Base-by-base conservation (phyloP, 495 filamentous ascomycete genomes). In the Xylaria flabelliformis region DNA sequence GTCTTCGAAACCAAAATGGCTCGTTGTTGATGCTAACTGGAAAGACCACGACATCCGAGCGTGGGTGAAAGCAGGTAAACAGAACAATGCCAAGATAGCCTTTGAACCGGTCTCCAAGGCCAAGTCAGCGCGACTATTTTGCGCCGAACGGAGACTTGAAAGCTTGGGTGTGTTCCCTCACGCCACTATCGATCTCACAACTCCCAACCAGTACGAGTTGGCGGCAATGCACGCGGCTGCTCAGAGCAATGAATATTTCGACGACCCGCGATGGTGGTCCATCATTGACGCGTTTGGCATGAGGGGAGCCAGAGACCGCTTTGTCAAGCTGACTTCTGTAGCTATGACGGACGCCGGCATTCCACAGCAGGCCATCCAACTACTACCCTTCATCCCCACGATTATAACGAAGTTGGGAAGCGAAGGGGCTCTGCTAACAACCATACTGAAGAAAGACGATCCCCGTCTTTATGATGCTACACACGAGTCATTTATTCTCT, bases 81-180 rank as follows among this genome's bases (percentile, higher is more conserved):
- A 69, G 9, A 80, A 86, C 67, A 82, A 82, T 19, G 85, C 89
- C 9, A 82, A 84, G 3, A 85, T 94, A n/a, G 91, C 91, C 19
- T 97, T 95, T 74, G 96, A 99, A 78, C 96, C 96, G n/a, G 97
- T 98, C 12, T 96, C 93, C 3, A 85, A 85, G 3, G 88, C 86
- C 56, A 99, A 99, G 80, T 87, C 93, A 9, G 82, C 86, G 10
- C 84, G 90, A 4, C 80, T 98, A 5, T 94, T 98, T 75, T 79
- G 81, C 32, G 74, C 76, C 8, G 70, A 82, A 65, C 61, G 75
- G 76, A 32, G 77, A 70, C 46, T 65, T 29, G 72, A 76, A 46
- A 66, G 64, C 1, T 74, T 90, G 48, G 78, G 82, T 3, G 78
- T 89, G 10, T 90, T 91, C 64, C 94, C 94, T 1, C 78, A 86